Percentiles rank a stretch among this genome's conserved stretches.
These are phyloP conservation scores for Dalbergia cultrata DNA, from an alignment of 306 rosid species.

Conservation along the genomic window DNA sequence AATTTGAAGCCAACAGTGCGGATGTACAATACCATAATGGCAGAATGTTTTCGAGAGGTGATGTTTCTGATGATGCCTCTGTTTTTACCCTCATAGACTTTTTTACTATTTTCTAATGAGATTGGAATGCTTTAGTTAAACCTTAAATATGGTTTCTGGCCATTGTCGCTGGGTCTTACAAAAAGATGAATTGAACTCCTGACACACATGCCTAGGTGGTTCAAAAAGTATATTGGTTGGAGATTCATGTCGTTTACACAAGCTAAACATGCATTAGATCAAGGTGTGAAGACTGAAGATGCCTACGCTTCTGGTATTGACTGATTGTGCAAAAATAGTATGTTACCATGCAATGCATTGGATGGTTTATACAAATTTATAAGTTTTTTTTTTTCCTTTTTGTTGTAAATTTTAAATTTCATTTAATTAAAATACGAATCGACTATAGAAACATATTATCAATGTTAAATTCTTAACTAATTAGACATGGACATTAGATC, in stretches of 20 bases:
- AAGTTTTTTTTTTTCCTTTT: too few relatives aligned
- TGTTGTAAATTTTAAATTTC: too few relatives aligned
- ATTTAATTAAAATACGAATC: too few relatives aligned
- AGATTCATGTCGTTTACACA: background rate
- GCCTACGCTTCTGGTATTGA: too few relatives aligned
- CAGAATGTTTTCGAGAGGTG: constrained; percentile 75
- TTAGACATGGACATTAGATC: too few relatives aligned
- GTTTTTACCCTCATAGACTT: background rate
- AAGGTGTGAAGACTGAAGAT: too few relatives aligned
- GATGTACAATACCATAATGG: constrained; percentile 78
- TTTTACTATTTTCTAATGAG: constrained; percentile 27
- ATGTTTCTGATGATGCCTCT: constrained; percentile 20
- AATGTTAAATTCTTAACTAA: too few relatives aligned
- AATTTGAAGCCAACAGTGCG: constrained; percentile 50
- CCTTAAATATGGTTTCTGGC: constrained; percentile 13
- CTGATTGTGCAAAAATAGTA: too few relatives aligned
- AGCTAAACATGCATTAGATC: background rate
- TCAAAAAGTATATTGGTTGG: constrained; percentile 8
- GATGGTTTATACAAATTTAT: too few relatives aligned
- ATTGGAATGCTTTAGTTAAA: constrained; percentile 19
- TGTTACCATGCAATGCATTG: too few relatives aligned
- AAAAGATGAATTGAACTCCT: constrained; percentile 10
- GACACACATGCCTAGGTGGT: background rate
- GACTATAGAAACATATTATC: too few relatives aligned
- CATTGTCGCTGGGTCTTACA: constrained; percentile 1